Evolutionary conservation across 2,329 filamentous ascomycete species (phyloP).

Genomic region (Fusarium pseudonygamai): DNA sequence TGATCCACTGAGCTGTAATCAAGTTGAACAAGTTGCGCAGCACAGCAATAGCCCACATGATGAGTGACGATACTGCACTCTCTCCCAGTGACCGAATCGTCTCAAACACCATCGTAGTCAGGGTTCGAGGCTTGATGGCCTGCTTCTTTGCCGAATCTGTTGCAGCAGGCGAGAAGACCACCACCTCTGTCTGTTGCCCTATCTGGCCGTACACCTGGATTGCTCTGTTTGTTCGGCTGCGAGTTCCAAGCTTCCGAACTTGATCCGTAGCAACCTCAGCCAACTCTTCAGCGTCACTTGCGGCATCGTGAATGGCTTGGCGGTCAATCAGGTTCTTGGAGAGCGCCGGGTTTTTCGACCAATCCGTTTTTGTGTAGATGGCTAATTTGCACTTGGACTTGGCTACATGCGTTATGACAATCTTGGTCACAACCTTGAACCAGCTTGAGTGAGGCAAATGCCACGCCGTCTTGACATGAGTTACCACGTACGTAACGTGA

Average conservation of each 20-base stretch:
- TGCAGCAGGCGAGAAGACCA: slow-evolving; percentile 65
- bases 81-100: slow-evolving; percentile 77
- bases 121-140: slow-evolving; percentile 67
- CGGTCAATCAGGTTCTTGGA: slow-evolving; percentile 70
- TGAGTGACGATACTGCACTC: slow-evolving; percentile 77
- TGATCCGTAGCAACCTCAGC: slow-evolving; percentile 81
- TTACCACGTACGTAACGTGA: slow-evolving; percentile 74
- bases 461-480: slow-evolving; percentile 74
- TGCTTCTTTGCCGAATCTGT: slow-evolving; percentile 62
- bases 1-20: slow-evolving; percentile 75
- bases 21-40: slow-evolving; percentile 74
- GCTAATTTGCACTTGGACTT: slow-evolving; percentile 94
- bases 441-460: slow-evolving; percentile 83
- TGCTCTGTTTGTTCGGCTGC: slow-evolving; percentile 79
- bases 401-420: slow-evolving; percentile 91
- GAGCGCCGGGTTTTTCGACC: slow-evolving; percentile 74
- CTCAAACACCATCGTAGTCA: slow-evolving; percentile 78
- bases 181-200: slow-evolving; percentile 72
- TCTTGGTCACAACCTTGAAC: slow-evolving; percentile 87
- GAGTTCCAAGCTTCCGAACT: slow-evolving; percentile 76
- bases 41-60: slow-evolving; percentile 78
- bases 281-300: slow-evolving; percentile 77
- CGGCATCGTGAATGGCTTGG: slow-evolving; percentile 79
- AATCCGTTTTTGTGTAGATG: slow-evolving; percentile 87
- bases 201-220: slow-evolving; percentile 82